Percentiles rank a stretch among this genome's conserved stretches.
phyloP scores from a whole-genome alignment of 805 yeast species.

The Monosporozyma yasuniensis region DNA sequence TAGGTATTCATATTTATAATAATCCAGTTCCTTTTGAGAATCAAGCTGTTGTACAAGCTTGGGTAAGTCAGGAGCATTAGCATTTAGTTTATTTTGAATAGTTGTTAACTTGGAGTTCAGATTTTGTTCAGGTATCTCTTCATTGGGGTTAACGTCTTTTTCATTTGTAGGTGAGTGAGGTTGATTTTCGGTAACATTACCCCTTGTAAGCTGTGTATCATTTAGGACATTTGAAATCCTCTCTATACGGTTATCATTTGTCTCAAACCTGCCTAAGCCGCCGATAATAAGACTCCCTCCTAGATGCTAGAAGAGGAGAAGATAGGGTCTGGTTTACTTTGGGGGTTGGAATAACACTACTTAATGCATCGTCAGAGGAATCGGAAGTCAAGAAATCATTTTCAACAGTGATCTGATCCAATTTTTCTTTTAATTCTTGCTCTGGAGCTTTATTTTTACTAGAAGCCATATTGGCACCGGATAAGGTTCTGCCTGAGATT shows the following conservation, averaged over 20 bases:
- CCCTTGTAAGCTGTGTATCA: not conserved
- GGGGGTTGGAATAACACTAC: conserved; percentile 11
- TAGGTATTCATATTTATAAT: conserved; percentile 20
- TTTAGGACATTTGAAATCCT: not conserved
- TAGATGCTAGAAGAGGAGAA: not conserved
- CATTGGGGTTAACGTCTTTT: not conserved
- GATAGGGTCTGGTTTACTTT: conserved; percentile 8
- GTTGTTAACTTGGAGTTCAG: not conserved
- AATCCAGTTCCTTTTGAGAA: conserved; percentile 7
- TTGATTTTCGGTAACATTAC: not conserved
- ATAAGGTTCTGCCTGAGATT: not conserved
- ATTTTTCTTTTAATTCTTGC: not conserved
- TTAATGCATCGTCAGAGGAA: conserved; percentile 7
- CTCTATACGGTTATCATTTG: not conserved
- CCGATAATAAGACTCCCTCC: not conserved
- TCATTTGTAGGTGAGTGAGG: not conserved
- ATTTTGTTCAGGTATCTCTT: not conserved
- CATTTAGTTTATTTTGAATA: not conserved
- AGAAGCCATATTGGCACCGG: not conserved
- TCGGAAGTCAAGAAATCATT: conserved; percentile 1
- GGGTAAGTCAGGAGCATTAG: not conserved
- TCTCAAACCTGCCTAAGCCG: conserved; percentile 14
- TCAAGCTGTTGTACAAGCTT: not conserved
- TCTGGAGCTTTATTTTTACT: not conserved
- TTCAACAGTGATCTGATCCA: conserved; percentile 1